These are phyloP conservation scores for Zygosaccharomyces bisporus DNA, from an alignment of 805 yeast genomes.

Conservation along the genomic window DNA sequence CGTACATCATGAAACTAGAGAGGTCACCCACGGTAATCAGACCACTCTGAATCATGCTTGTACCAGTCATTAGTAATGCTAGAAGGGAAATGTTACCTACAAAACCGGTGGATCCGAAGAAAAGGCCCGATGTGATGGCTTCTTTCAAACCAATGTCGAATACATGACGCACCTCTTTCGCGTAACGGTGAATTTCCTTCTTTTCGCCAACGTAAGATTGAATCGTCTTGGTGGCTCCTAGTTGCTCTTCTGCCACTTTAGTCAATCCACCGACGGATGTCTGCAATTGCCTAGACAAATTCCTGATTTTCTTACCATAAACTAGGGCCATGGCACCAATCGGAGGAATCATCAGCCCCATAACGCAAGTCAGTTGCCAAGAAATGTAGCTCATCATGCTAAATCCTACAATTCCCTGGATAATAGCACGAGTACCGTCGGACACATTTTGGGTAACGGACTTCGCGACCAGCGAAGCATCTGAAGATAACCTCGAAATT, in stretches of 20 bases:
- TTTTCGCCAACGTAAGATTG: slow-evolving; percentile 88
- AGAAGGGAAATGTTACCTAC: slow-evolving; percentile 78
- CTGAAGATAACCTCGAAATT: slow-evolving; percentile 82
- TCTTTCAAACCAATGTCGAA: slow-evolving; percentile 71
- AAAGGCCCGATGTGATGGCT: slow-evolving; percentile 72
- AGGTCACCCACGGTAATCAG: slow-evolving; percentile 81
- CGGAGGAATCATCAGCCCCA: slow-evolving; percentile 81
- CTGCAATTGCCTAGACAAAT: slow-evolving; percentile 71
- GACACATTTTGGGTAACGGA: slow-evolving; percentile 85
- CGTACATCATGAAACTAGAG: slow-evolving; percentile 91
- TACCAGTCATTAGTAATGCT: slow-evolving; percentile 75
- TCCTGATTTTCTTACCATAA: slow-evolving; percentile 77
- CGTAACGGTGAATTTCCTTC: slow-evolving; percentile 70
- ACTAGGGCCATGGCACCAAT: slow-evolving; percentile 71
- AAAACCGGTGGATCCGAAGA: slow-evolving; percentile 75
- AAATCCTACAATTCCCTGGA: slow-evolving; percentile 81
- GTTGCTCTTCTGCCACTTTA: slow-evolving; percentile 87
- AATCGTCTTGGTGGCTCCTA: slow-evolving; percentile 79
- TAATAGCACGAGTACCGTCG: slow-evolving; percentile 83
- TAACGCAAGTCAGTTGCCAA: slow-evolving; percentile 74
- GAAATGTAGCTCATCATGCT: slow-evolving; percentile 90
- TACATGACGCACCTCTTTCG: slow-evolving; percentile 61
- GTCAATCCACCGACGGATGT: slow-evolving; percentile 81
- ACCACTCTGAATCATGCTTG: slow-evolving; percentile 74
- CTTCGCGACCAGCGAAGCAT: slow-evolving; percentile 81